A percentile compares a stretch with the other conserved stretches of the same genome.
phyloP scores from a whole-genome alignment of 2,329 filamentous ascomycete species.

The Diplodia sapinea region DNA sequence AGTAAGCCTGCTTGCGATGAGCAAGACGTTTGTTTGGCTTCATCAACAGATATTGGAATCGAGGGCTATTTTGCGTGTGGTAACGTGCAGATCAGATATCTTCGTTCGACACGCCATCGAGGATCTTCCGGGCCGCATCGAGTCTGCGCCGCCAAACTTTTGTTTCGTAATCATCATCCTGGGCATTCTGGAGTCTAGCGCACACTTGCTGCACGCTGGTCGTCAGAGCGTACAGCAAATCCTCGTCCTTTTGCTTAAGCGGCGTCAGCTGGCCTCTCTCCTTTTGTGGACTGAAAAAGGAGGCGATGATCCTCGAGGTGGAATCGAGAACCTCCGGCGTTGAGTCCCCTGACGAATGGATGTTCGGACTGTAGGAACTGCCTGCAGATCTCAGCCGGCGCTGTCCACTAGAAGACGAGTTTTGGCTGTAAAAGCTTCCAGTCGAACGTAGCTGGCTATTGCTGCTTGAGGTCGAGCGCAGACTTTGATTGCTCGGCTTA shows the following conservation, averaged over 20 bases:
- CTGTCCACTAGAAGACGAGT: constrained; percentile 11
- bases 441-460: constrained; percentile 8
- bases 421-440: constrained; percentile 19
- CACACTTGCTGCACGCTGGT: constrained; percentile 62
- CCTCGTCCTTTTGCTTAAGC: constrained; percentile 61
- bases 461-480: background rate
- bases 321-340: constrained; percentile 15
- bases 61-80: constrained; percentile 11
- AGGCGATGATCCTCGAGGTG: constrained; percentile 26
- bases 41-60: constrained; percentile 1
- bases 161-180: constrained; percentile 58
- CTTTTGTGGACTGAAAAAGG: constrained; percentile 22
- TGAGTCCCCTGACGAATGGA: constrained; percentile 2
- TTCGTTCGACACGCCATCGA: constrained; percentile 65
- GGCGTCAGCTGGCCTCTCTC: constrained; percentile 33
- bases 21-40: background rate
- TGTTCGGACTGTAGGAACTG: constrained; percentile 17
- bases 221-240: constrained; percentile 57
- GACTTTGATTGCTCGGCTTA: constrained; percentile 19
- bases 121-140: constrained; percentile 72
- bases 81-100: constrained; percentile 18
- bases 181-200: constrained; percentile 54
- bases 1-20: constrained; percentile 8
- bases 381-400: constrained; percentile 21
- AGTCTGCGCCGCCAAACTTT: constrained; percentile 72